A percentile compares a stretch with the other conserved stretches of the same genome.
phyloP scores from a whole-genome alignment of 179 eudicot species.

The Silene coronaria region DNA sequence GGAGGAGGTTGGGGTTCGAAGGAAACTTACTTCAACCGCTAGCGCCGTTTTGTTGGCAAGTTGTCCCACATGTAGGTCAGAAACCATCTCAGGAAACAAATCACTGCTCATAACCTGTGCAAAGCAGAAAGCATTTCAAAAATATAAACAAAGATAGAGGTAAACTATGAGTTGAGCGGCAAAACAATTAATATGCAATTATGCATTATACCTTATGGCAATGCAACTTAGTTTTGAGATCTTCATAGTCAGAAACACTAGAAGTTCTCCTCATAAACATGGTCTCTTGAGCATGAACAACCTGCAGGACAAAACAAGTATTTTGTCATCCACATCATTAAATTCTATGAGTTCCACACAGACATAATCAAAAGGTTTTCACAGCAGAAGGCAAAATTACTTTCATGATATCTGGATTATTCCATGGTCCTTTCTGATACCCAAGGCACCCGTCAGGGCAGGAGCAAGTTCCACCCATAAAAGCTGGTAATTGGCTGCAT shows the following conservation, averaged over 20 bases:
- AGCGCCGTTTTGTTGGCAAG: constrained; percentile 19
- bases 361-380: background rate
- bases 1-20: background rate
- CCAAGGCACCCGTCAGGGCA: constrained; percentile 89
- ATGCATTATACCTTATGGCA: constrained; percentile 47
- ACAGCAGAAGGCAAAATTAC: constrained; percentile 29
- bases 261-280: constrained; percentile 42
- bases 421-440: constrained; percentile 95
- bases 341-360: background rate
- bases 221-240: constrained; percentile 48
- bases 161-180: background rate
- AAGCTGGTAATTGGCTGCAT: constrained; percentile 86
- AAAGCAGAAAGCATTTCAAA: constrained; percentile 16
- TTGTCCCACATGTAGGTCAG: constrained; percentile 27
- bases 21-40: constrained; percentile 35
- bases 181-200: background rate
- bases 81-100: constrained; percentile 32
- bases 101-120: constrained; percentile 41
- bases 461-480: constrained; percentile 84
- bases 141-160: background rate
- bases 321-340: background rate
- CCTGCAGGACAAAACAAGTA: constrained; percentile 33
- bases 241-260: constrained; percentile 63
- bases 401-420: constrained; percentile 82
- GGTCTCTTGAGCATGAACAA: constrained; percentile 58